These are phyloP conservation scores for Phialocephala subalpina DNA, from an alignment of 2,329 filamentous ascomycete genomes.

Conservation along the genomic window DNA sequence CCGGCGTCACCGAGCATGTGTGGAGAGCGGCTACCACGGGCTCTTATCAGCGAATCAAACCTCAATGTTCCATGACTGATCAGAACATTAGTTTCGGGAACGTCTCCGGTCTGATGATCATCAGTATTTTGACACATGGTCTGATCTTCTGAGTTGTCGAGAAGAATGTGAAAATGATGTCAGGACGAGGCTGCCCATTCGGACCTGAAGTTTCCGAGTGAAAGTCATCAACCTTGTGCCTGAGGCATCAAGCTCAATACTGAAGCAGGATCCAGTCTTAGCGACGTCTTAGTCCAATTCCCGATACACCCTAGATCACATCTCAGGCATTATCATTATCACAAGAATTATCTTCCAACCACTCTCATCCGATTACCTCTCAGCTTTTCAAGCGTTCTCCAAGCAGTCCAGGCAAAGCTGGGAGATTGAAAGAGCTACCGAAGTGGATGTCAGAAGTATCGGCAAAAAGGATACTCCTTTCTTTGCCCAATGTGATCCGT, in stretches of 20 bases:
- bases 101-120: neutral
- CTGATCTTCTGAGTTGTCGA: slow-evolving; percentile 11
- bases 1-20: slow-evolving; percentile 8
- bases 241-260: neutral
- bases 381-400: too few species aligned
- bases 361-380: too few species aligned
- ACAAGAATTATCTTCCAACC: too few species aligned
- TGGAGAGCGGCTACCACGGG: neutral
- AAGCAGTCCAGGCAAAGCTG: too few species aligned
- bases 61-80: neutral
- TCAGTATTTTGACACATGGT: neutral
- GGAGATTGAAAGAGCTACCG: too few species aligned
- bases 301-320: too few species aligned
- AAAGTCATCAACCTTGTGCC: neutral
- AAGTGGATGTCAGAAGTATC: too few species aligned
- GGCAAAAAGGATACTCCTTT: too few species aligned
- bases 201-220: neutral
- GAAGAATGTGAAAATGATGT: neutral
- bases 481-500: too few species aligned
- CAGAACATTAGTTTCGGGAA: neutral
- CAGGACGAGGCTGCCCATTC: neutral
- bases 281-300: too few species aligned
- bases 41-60: neutral
- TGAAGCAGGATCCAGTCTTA: too few species aligned
- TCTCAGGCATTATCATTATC: too few species aligned